Evolutionary conservation across 2,329 filamentous ascomycete species (phyloP), one percentile per base, ranked within the genome.

Genomic region (Scedosporium minutisporum): DNA sequence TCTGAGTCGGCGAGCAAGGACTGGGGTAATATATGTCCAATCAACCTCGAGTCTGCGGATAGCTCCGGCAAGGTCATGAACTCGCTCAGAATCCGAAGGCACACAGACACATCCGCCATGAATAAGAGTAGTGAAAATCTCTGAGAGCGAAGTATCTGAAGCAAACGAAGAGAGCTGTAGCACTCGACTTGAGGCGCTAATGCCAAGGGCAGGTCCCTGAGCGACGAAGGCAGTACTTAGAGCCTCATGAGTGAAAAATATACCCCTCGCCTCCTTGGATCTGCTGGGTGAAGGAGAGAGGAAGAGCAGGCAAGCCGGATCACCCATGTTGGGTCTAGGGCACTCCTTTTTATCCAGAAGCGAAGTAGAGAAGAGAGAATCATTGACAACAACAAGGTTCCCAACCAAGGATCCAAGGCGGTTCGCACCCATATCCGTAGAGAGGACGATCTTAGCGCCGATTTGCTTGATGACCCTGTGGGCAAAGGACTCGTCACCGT

Each of bases 41-140:
- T 77, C 82, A 33, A 79, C 80, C 16, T 78, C 71, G 75, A 82
- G 80, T 0, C 76, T 71, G 5, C 76, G 75, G 33, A 87, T 81
- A 0, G 77, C 78, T 1, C 76, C 78, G 1, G 75, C 71, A 3
- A 86, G 73, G 62, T 84, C 78, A 61, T 79, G 76, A 41, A 80
- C 69, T 16, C 80, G 73, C 62, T 84, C 79, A 4, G 76, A 69
- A 1, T 79, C 73, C 5, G 79, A 78, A 0, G 85, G 84, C 0
- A 87, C 75, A 64, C 84, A 87, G 5, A 87, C 75, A 62, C 82
- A 86, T 0, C 82, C 85, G 21, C 86, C 86, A 27, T 78, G 73
- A 7, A 81, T 75, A 2, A 87, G 72, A 0, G 82, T 77, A 1
- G 79, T 76, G 5, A 85, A 72, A 0, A 80, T 77, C 65, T 85